Percentiles rank a stretch among this genome's conserved stretches.
These are phyloP conservation scores for Apium graveolens DNA, from an alignment of 129 eudicot species.

Conservation along the genomic window DNA sequence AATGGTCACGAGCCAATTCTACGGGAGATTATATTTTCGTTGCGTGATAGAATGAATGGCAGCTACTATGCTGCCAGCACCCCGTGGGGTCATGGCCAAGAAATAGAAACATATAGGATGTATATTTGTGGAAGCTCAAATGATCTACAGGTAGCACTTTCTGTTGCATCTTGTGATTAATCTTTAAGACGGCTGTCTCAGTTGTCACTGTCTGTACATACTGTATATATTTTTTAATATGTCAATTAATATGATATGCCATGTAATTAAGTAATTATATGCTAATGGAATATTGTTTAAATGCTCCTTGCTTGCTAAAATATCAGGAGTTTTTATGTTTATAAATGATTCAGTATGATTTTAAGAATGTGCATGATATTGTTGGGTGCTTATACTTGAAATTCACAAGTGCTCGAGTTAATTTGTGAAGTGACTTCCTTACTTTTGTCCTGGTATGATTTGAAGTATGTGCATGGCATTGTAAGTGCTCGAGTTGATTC, in stretches of 20 bases:
- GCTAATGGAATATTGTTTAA: background rate
- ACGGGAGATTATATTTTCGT: conserved; percentile 67
- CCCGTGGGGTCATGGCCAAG: conserved; percentile 40
- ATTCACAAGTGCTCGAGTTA: background rate
- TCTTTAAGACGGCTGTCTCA: background rate
- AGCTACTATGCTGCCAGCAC: conserved; percentile 49
- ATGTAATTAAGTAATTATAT: background rate
- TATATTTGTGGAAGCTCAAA: conserved; percentile 79
- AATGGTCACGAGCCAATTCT: conserved; percentile 86
- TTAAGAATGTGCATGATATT: background rate
- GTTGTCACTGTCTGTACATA: background rate
- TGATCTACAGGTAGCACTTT: conserved; percentile 69
- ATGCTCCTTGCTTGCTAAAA: background rate
- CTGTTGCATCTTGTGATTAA: conserved; percentile 84
- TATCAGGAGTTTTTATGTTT: background rate
- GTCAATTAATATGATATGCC: background rate
- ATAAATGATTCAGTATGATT: background rate
- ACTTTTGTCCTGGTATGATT: background rate
- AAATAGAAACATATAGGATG: conserved; percentile 88
- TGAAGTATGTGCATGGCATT: background rate
- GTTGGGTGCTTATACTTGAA: background rate
- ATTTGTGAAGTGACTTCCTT: background rate
- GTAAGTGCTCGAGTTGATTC: background rate
- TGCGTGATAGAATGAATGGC: conserved; percentile 54
- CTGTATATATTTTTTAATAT: background rate